A percentile compares a stretch with the other conserved stretches of the same genome.
These are phyloP conservation scores for Cladosporium oxysporum DNA, from an alignment of 2,329 filamentous ascomycete genomes.

Conservation along the genomic window DNA sequence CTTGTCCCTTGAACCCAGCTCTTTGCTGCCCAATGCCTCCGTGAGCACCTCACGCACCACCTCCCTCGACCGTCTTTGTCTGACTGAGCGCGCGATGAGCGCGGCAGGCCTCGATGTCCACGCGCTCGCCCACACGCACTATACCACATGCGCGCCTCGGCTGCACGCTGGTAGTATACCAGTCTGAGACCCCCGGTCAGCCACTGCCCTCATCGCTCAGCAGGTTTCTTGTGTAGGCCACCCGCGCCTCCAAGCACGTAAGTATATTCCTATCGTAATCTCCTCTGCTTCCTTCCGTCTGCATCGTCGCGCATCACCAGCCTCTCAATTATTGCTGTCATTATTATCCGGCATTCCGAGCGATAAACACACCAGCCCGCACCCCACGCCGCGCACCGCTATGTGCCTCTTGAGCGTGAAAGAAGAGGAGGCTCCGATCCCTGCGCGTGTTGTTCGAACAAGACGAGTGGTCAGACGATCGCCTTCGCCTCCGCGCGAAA, in stretches of 20 bases:
- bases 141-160: slow-evolving; percentile 1
- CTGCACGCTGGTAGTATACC: slow-evolving; percentile 2
- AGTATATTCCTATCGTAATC: slow-evolving; percentile 9
- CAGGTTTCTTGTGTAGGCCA: slow-evolving; percentile 14
- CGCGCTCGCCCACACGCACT: not conserved
- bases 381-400: slow-evolving; percentile 3
- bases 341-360: not conserved
- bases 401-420: slow-evolving; percentile 53
- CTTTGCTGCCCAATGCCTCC: slow-evolving; percentile 18
- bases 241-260: slow-evolving; percentile 1
- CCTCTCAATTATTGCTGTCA: not conserved
- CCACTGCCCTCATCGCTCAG: slow-evolving; percentile 19
- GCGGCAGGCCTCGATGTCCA: slow-evolving; percentile 2
- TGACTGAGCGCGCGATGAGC: not conserved
- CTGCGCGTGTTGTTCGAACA: slow-evolving; percentile 40
- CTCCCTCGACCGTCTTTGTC: not conserved
- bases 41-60: slow-evolving; percentile 1
- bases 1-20: slow-evolving; percentile 12
- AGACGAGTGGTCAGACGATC: slow-evolving; percentile 37
- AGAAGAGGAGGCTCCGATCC: slow-evolving; percentile 41
- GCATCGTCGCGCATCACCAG: not conserved
- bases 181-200: slow-evolving; percentile 20
- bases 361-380: not conserved
- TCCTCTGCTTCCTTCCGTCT: not conserved
- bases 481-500: slow-evolving; percentile 26